Percentiles rank a stretch among this genome's conserved stretches.
Evolutionary conservation across 768 basidiomycete genomes (phyloP).

Genomic region (Amanita pseudoporphyria): DNA sequence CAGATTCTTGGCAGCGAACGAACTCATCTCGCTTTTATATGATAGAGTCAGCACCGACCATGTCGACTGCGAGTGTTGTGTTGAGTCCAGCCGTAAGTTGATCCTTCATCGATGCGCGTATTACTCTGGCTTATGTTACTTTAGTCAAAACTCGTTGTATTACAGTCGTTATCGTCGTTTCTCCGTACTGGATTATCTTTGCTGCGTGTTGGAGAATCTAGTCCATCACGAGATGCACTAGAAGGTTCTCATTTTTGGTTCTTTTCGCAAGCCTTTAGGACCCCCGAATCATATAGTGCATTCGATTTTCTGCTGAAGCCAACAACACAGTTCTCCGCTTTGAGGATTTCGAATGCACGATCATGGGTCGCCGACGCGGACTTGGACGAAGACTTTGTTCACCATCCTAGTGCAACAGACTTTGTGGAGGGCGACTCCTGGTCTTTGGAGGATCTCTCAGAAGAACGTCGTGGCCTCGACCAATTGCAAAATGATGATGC

Average conservation of each 20-base stretch:
- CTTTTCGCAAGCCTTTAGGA: slow-evolving; percentile 29
- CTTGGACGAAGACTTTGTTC: slow-evolving; percentile 24
- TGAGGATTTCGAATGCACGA: slow-evolving; percentile 4
- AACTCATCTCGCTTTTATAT: not conserved
- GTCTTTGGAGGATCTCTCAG: slow-evolving; percentile 11
- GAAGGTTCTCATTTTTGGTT: not conserved
- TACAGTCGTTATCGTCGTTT: slow-evolving; percentile 64
- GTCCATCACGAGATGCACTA: not conserved
- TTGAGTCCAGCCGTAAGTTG: slow-evolving; percentile 51
- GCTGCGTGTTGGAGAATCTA: not conserved
- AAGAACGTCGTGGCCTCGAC: slow-evolving; percentile 20
- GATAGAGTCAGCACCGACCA: slow-evolving; percentile 34
- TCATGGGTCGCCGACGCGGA: slow-evolving; percentile 28
- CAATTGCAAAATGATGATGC: not conserved
- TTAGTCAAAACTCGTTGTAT: slow-evolving; percentile 72
- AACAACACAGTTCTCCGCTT: slow-evolving; percentile 6
- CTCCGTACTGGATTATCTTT: slow-evolving; percentile 31
- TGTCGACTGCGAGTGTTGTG: slow-evolving; percentile 55
- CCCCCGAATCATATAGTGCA: slow-evolving; percentile 36
- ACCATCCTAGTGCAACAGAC: slow-evolving; percentile 19
- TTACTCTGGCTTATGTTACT: slow-evolving; percentile 8
- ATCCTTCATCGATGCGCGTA: not conserved
- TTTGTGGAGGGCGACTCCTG: not conserved
- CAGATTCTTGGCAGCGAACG: not conserved
- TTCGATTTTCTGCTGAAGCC: slow-evolving; percentile 42